Conservation (phyloP, 129 eudicot species). For the Oenanthe sinensis region DNA sequence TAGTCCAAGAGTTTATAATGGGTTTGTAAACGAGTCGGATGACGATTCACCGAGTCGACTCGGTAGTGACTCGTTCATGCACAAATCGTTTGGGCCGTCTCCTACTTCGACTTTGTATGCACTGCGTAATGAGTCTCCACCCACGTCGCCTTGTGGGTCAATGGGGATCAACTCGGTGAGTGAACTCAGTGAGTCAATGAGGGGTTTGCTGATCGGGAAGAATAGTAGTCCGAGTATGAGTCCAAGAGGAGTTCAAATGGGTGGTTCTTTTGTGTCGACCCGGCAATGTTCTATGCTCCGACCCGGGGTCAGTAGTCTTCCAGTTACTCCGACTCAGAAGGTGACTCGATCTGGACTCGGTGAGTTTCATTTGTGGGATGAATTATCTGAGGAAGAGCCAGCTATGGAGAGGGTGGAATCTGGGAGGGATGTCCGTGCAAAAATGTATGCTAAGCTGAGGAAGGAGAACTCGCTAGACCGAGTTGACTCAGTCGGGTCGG, state of each 20-base stretch:
- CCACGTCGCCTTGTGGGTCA: slow-evolving; percentile 40
- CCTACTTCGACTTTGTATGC: slow-evolving; percentile 34
- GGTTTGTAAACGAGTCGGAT: slow-evolving; percentile 23
- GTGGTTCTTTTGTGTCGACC: slow-evolving; percentile 30
- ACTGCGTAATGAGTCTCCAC: slow-evolving; percentile 38
- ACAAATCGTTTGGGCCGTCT: slow-evolving; percentile 13
- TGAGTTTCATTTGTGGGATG: slow-evolving; percentile 48
- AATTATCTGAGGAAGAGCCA: slow-evolving; percentile 45
- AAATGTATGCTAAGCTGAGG: slow-evolving; percentile 67
- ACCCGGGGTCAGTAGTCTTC: slow-evolving; percentile 41
- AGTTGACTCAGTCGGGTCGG: slow-evolving; percentile 19
- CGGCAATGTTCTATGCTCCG: slow-evolving; percentile 29
- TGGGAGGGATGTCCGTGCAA: slow-evolving; percentile 67
- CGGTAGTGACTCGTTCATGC: slow-evolving; percentile 21
- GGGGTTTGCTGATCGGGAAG: slow-evolving; percentile 47
- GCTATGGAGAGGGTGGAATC: slow-evolving; percentile 91
- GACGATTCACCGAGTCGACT: slow-evolving; percentile 46
- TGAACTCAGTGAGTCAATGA: slow-evolving; percentile 45
- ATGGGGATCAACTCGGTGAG: slow-evolving; percentile 27
- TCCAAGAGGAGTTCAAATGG: slow-evolving; percentile 35
- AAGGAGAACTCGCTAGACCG: slow-evolving; percentile 69
- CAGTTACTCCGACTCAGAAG: slow-evolving; percentile 39
- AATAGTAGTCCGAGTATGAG: slow-evolving; percentile 28
- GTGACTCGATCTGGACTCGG: slow-evolving; percentile 29
- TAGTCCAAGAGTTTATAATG: slow-evolving; percentile 10